Evolutionary conservation across 2,329 filamentous ascomycete genomes (phyloP), one percentile per base, ranked within the genome.

Genomic region (Beauveria brongniartii): DNA sequence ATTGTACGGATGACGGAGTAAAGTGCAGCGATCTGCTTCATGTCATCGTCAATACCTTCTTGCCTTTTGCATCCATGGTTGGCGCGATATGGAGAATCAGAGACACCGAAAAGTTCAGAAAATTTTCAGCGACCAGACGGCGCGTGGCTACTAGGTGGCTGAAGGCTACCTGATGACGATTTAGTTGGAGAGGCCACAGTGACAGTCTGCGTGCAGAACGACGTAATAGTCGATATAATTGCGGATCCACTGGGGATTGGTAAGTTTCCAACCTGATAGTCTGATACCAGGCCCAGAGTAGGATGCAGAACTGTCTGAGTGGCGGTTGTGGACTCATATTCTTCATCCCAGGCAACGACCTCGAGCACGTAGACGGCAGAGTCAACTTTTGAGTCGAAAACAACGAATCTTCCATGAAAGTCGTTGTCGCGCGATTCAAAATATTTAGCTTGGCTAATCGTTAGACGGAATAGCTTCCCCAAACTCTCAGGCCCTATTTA

Each of bases 1-100:
- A 96, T 96, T 69, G 90, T 82, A 55, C 92, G 89, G 59, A 95
- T 77, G 41, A 86, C 73, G 20, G 79, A 78, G 73, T 88, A 92
- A 16, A 74, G 72, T 24, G 73, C 70, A 16, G 75, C 76, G 30
- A 84, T 77, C 56, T 73, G 74, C 18, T 75, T 74, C 66, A 94
- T 83, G 68, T 96, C 91, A 22, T 74, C 70, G 63, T 82, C 77
- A 56, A 95, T 80, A 66, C 90, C 77, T 1, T 77, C 74, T 58
- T 80, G 75, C 6, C 80, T 77, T 72, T 93, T 94, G 81, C 91
- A 95, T 61, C 74, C 74, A 34, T 82, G 77, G 62, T 82, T 78
- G 14, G 70, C 71, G 28, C 75, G 77, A 70, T 80, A 82, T 0
- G 79, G 79, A 1, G 79, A 77, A 65, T 82, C 82, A 2, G 78